Evolutionary conservation across 2,329 filamentous ascomycete genomes (phyloP).

Genomic region (Trichoderma asperellum): DNA sequence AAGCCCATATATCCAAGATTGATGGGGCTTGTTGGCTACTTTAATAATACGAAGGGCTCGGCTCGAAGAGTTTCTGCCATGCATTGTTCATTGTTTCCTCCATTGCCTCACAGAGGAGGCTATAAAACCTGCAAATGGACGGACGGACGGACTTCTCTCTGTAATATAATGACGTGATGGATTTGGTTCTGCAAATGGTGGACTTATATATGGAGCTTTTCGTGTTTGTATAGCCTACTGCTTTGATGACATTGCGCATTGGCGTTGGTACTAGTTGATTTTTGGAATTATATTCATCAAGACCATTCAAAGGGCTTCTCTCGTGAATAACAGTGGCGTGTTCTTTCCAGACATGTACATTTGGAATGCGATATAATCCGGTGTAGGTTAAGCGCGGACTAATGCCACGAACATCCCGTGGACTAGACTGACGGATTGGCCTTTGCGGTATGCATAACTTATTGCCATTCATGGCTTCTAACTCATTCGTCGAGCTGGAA

Average conservation of each 20-base stretch:
- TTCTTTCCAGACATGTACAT: neutral
- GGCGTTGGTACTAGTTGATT: slow-evolving; percentile 26
- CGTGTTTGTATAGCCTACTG: slow-evolving; percentile 27
- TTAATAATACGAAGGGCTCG: neutral
- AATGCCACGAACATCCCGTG: neutral
- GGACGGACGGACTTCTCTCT: neutral
- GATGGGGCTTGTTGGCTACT: neutral
- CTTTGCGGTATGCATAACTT: neutral
- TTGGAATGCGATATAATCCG: neutral
- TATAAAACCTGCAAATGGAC: neutral
- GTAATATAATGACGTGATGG: slow-evolving; percentile 5
- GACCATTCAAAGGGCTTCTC: neutral
- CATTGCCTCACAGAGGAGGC: neutral
- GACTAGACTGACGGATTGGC: neutral
- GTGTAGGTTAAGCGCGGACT: neutral
- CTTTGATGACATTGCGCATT: slow-evolving; percentile 22
- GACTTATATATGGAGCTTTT: slow-evolving; percentile 29
- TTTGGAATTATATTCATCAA: slow-evolving; percentile 31
- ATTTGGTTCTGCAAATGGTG: slow-evolving; percentile 15
- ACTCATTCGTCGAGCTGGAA: neutral
- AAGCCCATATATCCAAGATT: neutral
- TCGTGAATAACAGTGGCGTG: neutral
- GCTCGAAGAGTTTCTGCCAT: slow-evolving; percentile 3
- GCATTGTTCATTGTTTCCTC: neutral
- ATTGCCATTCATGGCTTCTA: neutral